Conservation (phyloP, 345 rosid genomes). For the rapeseed (Brassica napus) region DNA sequence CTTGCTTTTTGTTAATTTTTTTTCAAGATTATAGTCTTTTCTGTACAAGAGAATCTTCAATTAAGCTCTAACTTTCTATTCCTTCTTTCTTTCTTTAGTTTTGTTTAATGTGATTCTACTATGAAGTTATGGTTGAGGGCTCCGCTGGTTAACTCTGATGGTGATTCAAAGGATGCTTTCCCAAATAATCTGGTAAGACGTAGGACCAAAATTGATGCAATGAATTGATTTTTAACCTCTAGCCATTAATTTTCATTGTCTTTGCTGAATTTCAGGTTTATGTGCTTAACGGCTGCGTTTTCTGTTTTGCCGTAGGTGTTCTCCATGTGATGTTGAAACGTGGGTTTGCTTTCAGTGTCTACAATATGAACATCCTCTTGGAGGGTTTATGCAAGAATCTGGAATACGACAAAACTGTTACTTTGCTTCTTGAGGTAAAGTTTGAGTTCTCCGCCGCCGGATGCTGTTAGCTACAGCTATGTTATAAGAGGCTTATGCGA, state of each 20-base stretch:
- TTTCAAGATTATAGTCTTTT: too few species aligned
- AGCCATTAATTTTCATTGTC: background rate
- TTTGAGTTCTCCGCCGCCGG: conserved; percentile 39
- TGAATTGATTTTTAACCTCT: background rate
- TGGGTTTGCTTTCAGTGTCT: conserved; percentile 50
- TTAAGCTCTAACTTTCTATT: too few species aligned
- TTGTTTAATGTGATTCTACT: too few species aligned
- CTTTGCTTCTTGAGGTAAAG: conserved; percentile 48
- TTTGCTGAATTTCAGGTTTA: background rate
- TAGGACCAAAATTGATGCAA: background rate
- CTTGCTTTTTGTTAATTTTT: too few species aligned
- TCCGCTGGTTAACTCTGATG: too few species aligned
- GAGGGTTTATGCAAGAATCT: conserved; percentile 56
- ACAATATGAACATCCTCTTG: conserved; percentile 49
- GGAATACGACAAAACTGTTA: conserved; percentile 38
- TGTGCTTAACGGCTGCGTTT: conserved; percentile 5
- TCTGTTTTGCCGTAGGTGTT: conserved; percentile 55
- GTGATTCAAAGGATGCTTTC: too few species aligned
- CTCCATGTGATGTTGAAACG: conserved; percentile 58
- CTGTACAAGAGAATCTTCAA: too few species aligned
- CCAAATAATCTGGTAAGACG: background rate
- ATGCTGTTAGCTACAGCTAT: conserved; percentile 51
- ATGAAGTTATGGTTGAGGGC: too few species aligned
- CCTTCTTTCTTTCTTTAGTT: too few species aligned
- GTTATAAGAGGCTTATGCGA: conserved; percentile 55